Conservation (phyloP, 2,329 filamentous ascomycete genomes). For the Anthostomella pinea region DNA sequence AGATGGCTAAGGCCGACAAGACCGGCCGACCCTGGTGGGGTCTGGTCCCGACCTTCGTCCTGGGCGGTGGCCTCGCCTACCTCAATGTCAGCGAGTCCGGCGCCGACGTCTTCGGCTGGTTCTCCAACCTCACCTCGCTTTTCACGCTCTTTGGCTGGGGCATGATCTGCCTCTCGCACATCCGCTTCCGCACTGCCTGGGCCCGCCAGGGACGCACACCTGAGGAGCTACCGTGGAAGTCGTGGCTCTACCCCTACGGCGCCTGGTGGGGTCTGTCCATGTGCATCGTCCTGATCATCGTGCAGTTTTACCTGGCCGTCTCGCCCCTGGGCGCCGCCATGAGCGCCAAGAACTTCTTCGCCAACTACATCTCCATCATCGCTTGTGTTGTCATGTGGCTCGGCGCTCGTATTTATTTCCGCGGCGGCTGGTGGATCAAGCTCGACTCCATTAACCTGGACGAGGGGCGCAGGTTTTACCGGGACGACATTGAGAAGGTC, state of each 20-base stretch:
- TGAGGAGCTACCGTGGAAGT: constrained; percentile 62
- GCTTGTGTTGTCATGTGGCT: too few species aligned
- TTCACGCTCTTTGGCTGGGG: constrained; percentile 69
- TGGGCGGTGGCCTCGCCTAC: too few species aligned
- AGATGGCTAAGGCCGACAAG: too few species aligned
- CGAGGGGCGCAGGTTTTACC: too few species aligned
- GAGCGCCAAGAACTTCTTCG: constrained; percentile 54
- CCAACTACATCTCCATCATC: constrained; percentile 67
- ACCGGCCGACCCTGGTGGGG: too few species aligned
- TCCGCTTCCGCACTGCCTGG: constrained; percentile 67
- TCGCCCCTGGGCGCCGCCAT: constrained; percentile 53
- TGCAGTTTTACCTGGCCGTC: constrained; percentile 72
- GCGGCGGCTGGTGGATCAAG: too few species aligned
- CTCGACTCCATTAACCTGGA: too few species aligned
- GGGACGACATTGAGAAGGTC: too few species aligned
- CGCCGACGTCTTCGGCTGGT: constrained; percentile 38
- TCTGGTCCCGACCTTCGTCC: too few species aligned
- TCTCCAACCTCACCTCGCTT: constrained; percentile 58
- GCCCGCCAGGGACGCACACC: constrained; percentile 63
- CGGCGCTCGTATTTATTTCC: too few species aligned
- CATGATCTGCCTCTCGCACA: constrained; percentile 64
- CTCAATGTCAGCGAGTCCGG: constrained; percentile 57
- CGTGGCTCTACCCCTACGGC: constrained; percentile 64
- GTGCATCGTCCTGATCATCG: constrained; percentile 64
- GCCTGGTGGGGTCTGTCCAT: constrained; percentile 62